Evolutionary conservation across 352 stramenopile species (phyloP).

Genomic region (Globisporangium nunn): DNA sequence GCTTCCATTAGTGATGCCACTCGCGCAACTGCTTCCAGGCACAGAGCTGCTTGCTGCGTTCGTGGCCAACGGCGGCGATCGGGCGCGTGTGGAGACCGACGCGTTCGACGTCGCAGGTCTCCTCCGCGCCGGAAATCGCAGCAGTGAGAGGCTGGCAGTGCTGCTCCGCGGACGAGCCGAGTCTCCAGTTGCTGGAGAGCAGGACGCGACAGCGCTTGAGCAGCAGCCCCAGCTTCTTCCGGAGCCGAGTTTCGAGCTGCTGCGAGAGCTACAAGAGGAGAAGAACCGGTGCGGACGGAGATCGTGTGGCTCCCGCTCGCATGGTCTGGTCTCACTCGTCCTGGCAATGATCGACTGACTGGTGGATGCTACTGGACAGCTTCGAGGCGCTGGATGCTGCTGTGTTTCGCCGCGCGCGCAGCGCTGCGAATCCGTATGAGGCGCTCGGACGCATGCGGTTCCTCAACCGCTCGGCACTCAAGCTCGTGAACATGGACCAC

Average conservation of each 20-base stretch:
- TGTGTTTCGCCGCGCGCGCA: slow-evolving; percentile 34
- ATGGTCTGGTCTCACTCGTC: background rate
- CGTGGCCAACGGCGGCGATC: background rate
- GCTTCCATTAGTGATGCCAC: background rate
- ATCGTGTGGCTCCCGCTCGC: background rate
- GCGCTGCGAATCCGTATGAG: slow-evolving; percentile 49
- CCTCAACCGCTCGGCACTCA: slow-evolving; percentile 79
- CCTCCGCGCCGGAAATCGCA: slow-evolving; percentile 2
- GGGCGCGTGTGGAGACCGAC: slow-evolving; percentile 12
- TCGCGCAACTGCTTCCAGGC: slow-evolving; percentile 29
- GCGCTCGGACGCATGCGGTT: slow-evolving; percentile 50
- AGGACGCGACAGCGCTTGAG: background rate
- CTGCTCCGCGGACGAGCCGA: background rate
- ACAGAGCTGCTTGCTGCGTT: slow-evolving; percentile 23
- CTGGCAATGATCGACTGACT: background rate
- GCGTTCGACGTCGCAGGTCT: slow-evolving; percentile 27
- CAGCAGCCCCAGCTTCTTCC: slow-evolving; percentile 3
- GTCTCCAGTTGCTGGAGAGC: background rate
- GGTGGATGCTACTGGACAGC: slow-evolving; percentile 6
- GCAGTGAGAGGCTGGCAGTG: background rate
- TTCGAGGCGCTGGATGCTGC: slow-evolving; percentile 28
- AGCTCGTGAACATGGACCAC: slow-evolving; percentile 68
- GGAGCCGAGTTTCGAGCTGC: slow-evolving; percentile 11
- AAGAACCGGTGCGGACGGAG: slow-evolving; percentile 20
- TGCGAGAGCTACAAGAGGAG: slow-evolving; percentile 25